These are phyloP conservation scores for Ogataea naganishii DNA, from an alignment of 805 yeast species.

Conservation along the genomic window DNA sequence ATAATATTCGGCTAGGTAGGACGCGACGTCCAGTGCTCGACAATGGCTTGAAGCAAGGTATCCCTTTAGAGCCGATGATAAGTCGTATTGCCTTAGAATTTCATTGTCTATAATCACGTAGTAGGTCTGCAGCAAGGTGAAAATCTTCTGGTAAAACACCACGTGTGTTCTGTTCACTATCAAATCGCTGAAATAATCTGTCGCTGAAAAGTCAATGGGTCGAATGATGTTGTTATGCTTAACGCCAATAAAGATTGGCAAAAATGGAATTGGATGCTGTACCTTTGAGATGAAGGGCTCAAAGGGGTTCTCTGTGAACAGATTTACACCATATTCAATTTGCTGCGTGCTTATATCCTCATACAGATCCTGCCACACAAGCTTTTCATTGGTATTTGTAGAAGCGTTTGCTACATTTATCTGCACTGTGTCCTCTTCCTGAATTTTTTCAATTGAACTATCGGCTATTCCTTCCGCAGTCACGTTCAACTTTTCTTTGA, in stretches of 20 bases:
- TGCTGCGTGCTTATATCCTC: conserved; percentile 6
- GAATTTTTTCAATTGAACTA: conserved; percentile 1
- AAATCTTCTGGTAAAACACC: conserved; percentile 11
- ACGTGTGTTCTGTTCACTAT: conserved; percentile 2
- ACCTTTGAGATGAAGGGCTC: background rate
- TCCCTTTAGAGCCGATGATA: too few relatives aligned
- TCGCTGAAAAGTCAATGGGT: conserved; percentile 9
- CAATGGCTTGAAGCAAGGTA: too few relatives aligned
- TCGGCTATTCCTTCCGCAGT: conserved; percentile 4
- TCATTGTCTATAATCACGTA: too few relatives aligned
- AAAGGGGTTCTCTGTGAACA: conserved; percentile 7
- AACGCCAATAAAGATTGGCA: conserved; percentile 12
- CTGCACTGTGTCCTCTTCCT: too few relatives aligned
- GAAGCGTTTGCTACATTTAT: background rate
- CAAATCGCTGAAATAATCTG: conserved; percentile 3
- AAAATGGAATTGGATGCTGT: conserved; percentile 7
- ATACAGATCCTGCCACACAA: conserved; percentile 6
- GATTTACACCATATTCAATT: background rate
- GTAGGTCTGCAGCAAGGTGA: conserved; percentile 5
- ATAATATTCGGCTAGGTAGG: too few relatives aligned
- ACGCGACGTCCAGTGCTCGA: too few relatives aligned
- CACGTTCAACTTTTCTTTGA: conserved; percentile 1
- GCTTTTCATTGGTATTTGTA: background rate
- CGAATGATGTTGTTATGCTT: background rate
- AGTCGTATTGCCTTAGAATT: too few relatives aligned